These are phyloP conservation scores for Rhynchospora tenuis DNA, from an alignment of 176 grass and related monocot species.

Conservation along the genomic window DNA sequence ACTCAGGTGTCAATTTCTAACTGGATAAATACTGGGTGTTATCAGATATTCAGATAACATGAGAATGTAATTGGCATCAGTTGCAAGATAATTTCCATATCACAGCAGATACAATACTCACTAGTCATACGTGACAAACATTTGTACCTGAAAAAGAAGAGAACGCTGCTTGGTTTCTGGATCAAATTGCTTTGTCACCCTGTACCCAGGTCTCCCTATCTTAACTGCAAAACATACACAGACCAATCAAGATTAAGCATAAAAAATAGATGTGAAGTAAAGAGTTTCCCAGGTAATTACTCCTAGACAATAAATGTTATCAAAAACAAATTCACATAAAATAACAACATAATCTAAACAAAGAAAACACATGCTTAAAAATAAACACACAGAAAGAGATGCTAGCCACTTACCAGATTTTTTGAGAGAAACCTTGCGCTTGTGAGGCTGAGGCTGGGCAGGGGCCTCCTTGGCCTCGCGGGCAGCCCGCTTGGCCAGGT, in stretches of 20 bases:
- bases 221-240: constrained; percentile 61
- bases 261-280: background rate
- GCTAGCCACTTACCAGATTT: constrained; percentile 49
- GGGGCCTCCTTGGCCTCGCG: constrained; percentile 90
- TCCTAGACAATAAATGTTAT: background rate
- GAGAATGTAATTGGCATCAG: background rate
- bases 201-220: constrained; percentile 90
- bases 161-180: constrained; percentile 74
- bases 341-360: background rate
- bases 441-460: constrained; percentile 90
- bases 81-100: background rate
- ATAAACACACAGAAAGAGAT: background rate
- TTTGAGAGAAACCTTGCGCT: constrained; percentile 71
- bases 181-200: constrained; percentile 92
- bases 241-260: background rate
- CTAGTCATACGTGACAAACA: background rate
- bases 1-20: background rate
- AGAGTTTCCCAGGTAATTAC: background rate
- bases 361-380: background rate
- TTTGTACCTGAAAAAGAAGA: constrained; percentile 79
- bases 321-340: background rate
- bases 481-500: constrained; percentile 91
- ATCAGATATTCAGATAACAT: background rate
- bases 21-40: background rate
- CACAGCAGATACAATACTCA: background rate